A percentile compares a stretch with the other conserved stretches of the same genome.
phyloP scores from a whole-genome alignment of 1,139 yeast species.

The Nematodospora anomalae region DNA sequence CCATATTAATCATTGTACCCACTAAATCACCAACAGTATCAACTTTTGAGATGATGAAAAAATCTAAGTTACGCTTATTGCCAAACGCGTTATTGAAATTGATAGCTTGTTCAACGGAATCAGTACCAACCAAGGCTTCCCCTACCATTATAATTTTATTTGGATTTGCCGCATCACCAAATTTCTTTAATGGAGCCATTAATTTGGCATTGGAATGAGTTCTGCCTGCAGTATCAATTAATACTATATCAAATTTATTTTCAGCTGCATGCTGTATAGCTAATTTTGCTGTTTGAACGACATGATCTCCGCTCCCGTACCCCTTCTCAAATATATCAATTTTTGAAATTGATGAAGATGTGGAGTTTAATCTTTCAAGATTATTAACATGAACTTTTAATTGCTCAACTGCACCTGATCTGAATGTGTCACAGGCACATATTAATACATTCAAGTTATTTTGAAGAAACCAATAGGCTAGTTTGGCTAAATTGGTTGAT shows the following conservation, averaged over 20 bases:
- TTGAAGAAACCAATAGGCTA: conserved; percentile 94
- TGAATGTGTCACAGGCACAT: conserved; percentile 96
- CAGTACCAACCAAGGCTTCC: conserved; percentile 96
- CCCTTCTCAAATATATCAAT: conserved; percentile 92
- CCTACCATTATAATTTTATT: conserved; percentile 98
- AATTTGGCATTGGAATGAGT: conserved; percentile 92
- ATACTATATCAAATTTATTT: conserved; percentile 70
- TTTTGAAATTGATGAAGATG: conserved; percentile 39
- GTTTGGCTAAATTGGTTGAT: conserved; percentile 89
- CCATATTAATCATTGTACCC: conserved; percentile 97
- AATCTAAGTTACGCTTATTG: conserved; percentile 74
- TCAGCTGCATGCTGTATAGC: conserved; percentile 73
- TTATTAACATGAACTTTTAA: conserved; percentile 90
- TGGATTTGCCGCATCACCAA: conserved; percentile 94
- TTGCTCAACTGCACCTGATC: conserved; percentile 98
- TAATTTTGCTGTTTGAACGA: conserved; percentile 91
- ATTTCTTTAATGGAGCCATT: conserved; percentile 94
- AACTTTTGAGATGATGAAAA: conserved; percentile 90
- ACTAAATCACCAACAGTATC: conserved; percentile 97
- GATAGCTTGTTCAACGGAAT: conserved; percentile 91
- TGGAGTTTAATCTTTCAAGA: conserved; percentile 51
- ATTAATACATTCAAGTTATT: conserved; percentile 83
- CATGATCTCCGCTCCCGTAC: conserved; percentile 91
- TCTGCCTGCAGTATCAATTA: conserved; percentile 97
- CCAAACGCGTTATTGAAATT: conserved; percentile 95